phyloP scores from a whole-genome alignment of 192 early-diverging fungal species.

The Geranomyces variabilis region DNA sequence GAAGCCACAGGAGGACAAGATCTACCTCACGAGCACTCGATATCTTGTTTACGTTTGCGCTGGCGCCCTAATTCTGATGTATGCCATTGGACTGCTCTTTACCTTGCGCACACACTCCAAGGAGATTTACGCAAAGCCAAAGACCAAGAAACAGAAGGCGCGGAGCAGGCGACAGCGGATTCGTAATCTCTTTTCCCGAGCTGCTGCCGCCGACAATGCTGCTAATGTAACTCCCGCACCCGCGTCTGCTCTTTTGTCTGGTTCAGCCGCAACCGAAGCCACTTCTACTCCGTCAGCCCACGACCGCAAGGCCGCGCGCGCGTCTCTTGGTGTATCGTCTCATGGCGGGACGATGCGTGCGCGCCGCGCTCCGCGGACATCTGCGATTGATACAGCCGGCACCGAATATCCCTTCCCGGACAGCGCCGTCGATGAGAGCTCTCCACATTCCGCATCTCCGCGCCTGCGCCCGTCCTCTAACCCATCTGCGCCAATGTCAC shows the following conservation, averaged over 20 bases:
- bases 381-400: neutral
- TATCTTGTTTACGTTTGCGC: slow-evolving; percentile 90
- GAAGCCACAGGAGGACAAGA: slow-evolving; percentile 74
- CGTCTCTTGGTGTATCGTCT: no score
- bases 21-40: slow-evolving; percentile 77
- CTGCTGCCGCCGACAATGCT: neutral
- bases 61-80: slow-evolving; percentile 73
- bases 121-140: slow-evolving; percentile 69
- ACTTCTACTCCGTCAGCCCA: neutral
- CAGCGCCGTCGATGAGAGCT: neutral
- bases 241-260: neutral
- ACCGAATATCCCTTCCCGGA: slow-evolving; percentile 31
- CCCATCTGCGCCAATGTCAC: slow-evolving; percentile 10
- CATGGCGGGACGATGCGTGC: neutral
- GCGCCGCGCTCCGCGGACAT: neutral
- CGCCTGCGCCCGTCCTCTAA: neutral
- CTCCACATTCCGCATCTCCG: neutral
- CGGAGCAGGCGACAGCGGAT: neutral
- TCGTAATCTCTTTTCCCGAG: neutral
- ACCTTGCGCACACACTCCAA: slow-evolving; percentile 90
- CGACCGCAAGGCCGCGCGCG: no score
- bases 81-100: slow-evolving; percentile 89
- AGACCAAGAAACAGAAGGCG: slow-evolving; percentile 5
- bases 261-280: neutral
- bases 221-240: neutral